Conservation (phyloP, 2,329 filamentous ascomycete genomes). For the Phaeosphaeria sp. region DNA sequence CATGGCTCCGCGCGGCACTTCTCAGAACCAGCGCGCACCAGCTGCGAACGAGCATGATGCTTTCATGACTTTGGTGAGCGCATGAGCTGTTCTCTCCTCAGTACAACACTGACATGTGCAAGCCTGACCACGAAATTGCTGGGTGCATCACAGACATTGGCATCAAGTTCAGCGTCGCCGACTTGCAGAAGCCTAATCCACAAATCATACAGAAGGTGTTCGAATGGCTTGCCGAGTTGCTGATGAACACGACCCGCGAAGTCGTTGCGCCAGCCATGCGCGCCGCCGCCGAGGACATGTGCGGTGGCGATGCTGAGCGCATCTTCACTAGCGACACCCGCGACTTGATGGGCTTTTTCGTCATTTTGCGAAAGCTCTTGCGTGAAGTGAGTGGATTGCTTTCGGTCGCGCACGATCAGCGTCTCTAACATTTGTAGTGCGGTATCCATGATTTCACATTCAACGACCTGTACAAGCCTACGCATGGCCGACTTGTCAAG, state of each 20-base stretch:
- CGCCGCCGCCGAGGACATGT: conserved; percentile 86
- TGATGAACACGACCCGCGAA: conserved; percentile 92
- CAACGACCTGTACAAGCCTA: conserved; percentile 88
- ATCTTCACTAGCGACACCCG: conserved; percentile 85
- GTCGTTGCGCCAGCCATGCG: conserved; percentile 95
- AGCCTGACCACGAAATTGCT: conserved; percentile 81
- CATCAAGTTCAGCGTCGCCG: conserved; percentile 82
- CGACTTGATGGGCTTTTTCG: conserved; percentile 95
- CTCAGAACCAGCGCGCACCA: conserved; percentile 48
- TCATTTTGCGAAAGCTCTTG: conserved; percentile 79
- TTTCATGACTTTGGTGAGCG: conserved; percentile 58
- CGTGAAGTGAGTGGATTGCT: conserved; percentile 59
- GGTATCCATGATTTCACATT: conserved; percentile 94
- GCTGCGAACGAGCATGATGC: conserved; percentile 55
- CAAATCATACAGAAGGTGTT: conserved; percentile 97
- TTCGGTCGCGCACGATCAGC: neutral
- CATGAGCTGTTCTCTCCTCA: neutral
- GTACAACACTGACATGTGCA: conserved; percentile 18
- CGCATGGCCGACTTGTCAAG: conserved; percentile 86
- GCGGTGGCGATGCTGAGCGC: conserved; percentile 78
- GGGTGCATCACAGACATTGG: conserved; percentile 98
- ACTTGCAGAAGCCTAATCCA: conserved; percentile 92
- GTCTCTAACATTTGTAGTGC: conserved; percentile 61
- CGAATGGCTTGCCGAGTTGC: conserved; percentile 93
- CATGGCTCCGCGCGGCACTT: conserved; percentile 53